These are phyloP conservation scores for Metarhizium rileyi DNA, from an alignment of 2,329 filamentous ascomycete species.

Conservation along the genomic window DNA sequence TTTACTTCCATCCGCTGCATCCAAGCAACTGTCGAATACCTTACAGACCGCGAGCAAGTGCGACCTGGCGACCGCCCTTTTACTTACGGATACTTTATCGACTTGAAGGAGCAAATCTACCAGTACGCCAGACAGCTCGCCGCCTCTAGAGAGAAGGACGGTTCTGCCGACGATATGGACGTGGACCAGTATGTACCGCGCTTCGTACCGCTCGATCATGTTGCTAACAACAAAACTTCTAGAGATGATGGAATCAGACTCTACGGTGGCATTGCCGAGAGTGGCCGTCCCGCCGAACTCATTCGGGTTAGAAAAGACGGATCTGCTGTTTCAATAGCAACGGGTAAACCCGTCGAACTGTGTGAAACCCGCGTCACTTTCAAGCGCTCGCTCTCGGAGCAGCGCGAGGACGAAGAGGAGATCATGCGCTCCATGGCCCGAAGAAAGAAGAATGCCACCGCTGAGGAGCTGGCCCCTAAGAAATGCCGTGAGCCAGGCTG, in stretches of 20 bases:
- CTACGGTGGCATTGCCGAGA: constrained; percentile 70
- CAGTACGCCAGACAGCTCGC: constrained; percentile 81
- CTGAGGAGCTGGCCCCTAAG: constrained; percentile 73
- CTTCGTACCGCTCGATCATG: constrained; percentile 18
- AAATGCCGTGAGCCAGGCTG: constrained; percentile 67
- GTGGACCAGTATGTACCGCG: constrained; percentile 43
- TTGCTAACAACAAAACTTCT: constrained; percentile 19
- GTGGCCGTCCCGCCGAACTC: constrained; percentile 74
- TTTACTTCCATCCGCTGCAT: constrained; percentile 83
- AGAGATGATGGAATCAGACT: constrained; percentile 63
- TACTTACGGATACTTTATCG: constrained; percentile 93
- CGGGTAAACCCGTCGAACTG: constrained; percentile 52
- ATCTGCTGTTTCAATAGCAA: constrained; percentile 68
- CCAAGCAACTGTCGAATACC: constrained; percentile 76
- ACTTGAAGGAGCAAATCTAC: constrained; percentile 87
- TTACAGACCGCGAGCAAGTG: constrained; percentile 79
- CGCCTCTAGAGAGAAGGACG: constrained; percentile 58
- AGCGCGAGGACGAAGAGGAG: constrained; percentile 68
- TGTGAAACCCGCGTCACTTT: constrained; percentile 42
- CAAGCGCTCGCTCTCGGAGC: constrained; percentile 59
- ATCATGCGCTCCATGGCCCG: constrained; percentile 90
- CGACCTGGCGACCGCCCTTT: constrained; percentile 81
- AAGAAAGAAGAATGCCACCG: constrained; percentile 83
- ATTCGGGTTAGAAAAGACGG: constrained; percentile 75
- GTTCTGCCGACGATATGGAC: constrained; percentile 48